phyloP scores from a whole-genome alignment of 768 basidiomycete genomes.

The Tricholoma sp. region DNA sequence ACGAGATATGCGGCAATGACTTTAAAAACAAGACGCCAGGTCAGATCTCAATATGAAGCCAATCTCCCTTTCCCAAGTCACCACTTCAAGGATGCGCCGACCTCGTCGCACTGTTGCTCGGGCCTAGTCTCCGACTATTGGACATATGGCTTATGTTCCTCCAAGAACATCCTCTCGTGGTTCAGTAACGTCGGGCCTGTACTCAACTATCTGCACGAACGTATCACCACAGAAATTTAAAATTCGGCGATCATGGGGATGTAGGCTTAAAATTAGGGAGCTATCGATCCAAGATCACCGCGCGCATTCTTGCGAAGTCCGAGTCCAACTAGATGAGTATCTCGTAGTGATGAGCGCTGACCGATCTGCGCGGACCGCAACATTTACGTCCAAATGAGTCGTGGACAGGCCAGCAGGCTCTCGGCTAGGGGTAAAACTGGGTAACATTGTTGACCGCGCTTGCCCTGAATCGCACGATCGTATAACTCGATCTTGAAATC shows the following conservation, averaged over 20 bases:
- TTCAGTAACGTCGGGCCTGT: too few relatives aligned
- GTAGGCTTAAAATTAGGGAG: not conserved
- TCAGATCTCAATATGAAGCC: not conserved
- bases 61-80: not conserved
- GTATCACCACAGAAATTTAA: too few relatives aligned
- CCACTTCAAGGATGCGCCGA: too few relatives aligned
- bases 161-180: too few relatives aligned
- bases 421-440: too few relatives aligned
- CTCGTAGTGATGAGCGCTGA: not conserved
- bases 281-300: not conserved
- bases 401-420: too few relatives aligned
- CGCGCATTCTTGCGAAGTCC: not conserved
- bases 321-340: too few relatives aligned
- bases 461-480: too few relatives aligned
- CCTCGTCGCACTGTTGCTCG: not conserved
- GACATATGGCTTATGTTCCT: not conserved
- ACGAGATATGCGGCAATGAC: not conserved
- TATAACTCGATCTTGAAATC: not conserved
- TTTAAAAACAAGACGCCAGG: not conserved
- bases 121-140: too few relatives aligned
- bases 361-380: not conserved
- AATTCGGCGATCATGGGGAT: not conserved
- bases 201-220: too few relatives aligned
- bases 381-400: not conserved
- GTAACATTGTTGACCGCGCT: too few relatives aligned